phyloP scores from a whole-genome alignment of 225 moss, liverwort and hornwort species.

The Rhytidiadelphus loreus region DNA sequence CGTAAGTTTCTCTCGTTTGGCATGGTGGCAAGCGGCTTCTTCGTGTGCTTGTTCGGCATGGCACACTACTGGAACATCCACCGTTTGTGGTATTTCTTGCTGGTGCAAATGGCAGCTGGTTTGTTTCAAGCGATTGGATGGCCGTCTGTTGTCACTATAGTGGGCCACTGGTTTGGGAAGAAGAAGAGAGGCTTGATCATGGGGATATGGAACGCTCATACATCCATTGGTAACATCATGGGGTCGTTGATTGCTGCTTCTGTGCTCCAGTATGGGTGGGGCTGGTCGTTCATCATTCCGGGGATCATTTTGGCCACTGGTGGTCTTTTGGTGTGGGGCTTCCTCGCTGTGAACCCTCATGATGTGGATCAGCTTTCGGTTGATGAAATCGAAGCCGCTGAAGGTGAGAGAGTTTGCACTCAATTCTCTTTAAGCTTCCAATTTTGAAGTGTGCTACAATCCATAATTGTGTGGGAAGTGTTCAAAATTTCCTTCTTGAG shows the following conservation, averaged over 20 bases:
- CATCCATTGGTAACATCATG: constrained; percentile 66
- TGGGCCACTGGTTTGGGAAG: constrained; percentile 87
- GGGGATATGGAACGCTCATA: constrained; percentile 95
- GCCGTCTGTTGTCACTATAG: constrained; percentile 75
- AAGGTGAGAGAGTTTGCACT: neutral
- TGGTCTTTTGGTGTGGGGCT: constrained; percentile 54
- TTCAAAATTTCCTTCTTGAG: neutral
- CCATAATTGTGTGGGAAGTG: neutral
- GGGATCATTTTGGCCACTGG: constrained; percentile 46
- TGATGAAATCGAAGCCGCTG: constrained; percentile 23
- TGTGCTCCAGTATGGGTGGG: constrained; percentile 64
- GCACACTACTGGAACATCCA: constrained; percentile 51
- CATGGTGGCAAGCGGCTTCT: constrained; percentile 72
- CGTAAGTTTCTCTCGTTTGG: constrained; percentile 59
- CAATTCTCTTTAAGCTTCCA: neutral
- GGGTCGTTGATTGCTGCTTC: constrained; percentile 68
- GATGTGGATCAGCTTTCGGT: constrained; percentile 47
- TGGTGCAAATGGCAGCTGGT: constrained; percentile 66
- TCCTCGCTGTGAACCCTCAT: constrained; percentile 63
- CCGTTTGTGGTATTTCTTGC: constrained; percentile 40
- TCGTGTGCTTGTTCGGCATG: constrained; percentile 71
- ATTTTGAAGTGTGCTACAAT: neutral
- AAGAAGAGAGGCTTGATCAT: constrained; percentile 68
- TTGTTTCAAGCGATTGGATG: constrained; percentile 78
- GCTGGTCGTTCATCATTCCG: constrained; percentile 78